Conservation (phyloP, 2,329 filamentous ascomycete species). For the Cadophora sp. region DNA sequence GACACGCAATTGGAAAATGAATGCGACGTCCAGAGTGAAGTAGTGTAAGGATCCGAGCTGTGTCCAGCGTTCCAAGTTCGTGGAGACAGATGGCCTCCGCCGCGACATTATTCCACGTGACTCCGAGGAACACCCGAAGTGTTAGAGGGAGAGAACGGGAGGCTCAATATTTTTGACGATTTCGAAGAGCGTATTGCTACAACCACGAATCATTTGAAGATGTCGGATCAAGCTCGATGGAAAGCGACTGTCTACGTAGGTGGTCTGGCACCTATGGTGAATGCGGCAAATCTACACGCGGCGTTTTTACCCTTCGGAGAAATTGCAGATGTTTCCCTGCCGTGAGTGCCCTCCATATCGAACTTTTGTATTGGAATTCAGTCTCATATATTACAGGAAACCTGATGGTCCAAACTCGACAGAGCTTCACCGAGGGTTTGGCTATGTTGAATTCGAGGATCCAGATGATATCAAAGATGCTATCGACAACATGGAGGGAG, state of each 20-base stretch:
- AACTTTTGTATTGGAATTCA: conserved; percentile 19
- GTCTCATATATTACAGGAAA: conserved; percentile 55
- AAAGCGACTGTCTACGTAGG: conserved; percentile 94
- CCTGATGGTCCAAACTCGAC: conserved; percentile 80
- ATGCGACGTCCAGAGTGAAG: conserved; percentile 29
- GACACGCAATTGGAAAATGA: conserved; percentile 31
- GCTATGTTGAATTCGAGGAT: conserved; percentile 93
- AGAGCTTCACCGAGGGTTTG: conserved; percentile 88
- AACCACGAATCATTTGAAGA: conserved; percentile 48
- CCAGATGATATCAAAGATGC: conserved; percentile 88
- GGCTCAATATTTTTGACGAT: conserved; percentile 2
- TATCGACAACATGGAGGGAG: conserved; percentile 99
- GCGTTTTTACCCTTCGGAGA: conserved; percentile 98
- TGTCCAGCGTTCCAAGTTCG: conserved; percentile 22
- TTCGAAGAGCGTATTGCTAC: not conserved
- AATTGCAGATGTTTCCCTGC: conserved; percentile 88
- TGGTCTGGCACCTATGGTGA: conserved; percentile 82
- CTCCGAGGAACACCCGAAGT: not conserved
- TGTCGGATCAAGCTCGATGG: conserved; percentile 84
- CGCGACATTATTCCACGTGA: not conserved
- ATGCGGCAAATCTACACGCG: conserved; percentile 77
- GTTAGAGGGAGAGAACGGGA: not conserved
- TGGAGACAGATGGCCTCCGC: conserved; percentile 2
- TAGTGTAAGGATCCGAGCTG: conserved; percentile 23
- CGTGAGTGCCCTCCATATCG: conserved; percentile 48